A percentile compares a stretch with the other conserved stretches of the same genome.
Evolutionary conservation across 257 asterid genomes (phyloP).

Genomic region (Voacanga thouarsii): DNA sequence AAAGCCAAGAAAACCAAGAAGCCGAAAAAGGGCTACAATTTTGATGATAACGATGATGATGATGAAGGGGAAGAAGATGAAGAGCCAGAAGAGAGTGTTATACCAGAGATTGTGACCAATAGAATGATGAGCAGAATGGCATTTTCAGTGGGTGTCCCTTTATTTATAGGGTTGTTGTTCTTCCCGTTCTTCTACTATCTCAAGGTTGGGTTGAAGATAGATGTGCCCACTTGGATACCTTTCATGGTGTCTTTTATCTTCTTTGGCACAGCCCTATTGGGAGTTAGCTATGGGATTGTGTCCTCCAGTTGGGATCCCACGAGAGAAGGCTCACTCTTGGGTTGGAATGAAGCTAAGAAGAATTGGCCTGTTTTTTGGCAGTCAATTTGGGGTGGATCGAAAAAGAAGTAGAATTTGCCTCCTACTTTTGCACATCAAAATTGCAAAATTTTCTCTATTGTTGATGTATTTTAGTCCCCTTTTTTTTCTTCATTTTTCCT

Average conservation of each 20-base stretch:
- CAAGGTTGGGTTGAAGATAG: constrained; percentile 76
- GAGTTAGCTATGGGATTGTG: constrained; percentile 92
- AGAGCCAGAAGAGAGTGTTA: constrained; percentile 52
- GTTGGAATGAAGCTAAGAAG: constrained; percentile 91
- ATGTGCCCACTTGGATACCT: constrained; percentile 90
- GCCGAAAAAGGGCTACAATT: constrained; percentile 35
- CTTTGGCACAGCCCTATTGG: constrained; percentile 82
- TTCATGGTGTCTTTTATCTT: constrained; percentile 78
- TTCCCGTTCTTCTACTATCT: constrained; percentile 94
- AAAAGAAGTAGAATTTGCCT: constrained; percentile 30
- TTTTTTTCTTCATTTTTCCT: neutral
- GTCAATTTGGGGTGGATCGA: constrained; percentile 65
- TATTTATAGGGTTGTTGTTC: constrained; percentile 66
- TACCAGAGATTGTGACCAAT: constrained; percentile 92
- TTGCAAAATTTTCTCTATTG: neutral
- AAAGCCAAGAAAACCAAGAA: constrained; percentile 47
- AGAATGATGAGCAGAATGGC: constrained; percentile 89
- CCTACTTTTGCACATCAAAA: neutral
- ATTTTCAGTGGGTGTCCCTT: constrained; percentile 77
- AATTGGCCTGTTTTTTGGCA: constrained; percentile 98
- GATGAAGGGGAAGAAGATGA: constrained; percentile 40
- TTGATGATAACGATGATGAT: constrained; percentile 35
- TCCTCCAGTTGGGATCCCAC: constrained; percentile 98
- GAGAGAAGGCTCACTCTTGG: constrained; percentile 86
- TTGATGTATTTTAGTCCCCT: neutral